Evolutionary conservation across 495 filamentous ascomycete genomes (phyloP).

Genomic region (Penicillium parvum): DNA sequence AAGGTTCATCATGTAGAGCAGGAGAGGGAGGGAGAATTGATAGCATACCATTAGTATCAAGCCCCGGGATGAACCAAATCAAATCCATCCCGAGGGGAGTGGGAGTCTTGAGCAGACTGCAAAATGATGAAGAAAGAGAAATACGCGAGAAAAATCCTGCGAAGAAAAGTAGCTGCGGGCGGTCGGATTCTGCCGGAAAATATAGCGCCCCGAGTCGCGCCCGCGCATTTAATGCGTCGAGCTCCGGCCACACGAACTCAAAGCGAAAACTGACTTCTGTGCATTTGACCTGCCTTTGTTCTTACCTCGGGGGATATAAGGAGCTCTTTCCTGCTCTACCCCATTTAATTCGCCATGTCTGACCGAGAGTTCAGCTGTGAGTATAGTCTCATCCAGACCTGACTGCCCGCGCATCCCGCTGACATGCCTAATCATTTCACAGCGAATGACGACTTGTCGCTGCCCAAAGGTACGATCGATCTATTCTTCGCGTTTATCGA

Average conservation of each 20-base stretch:
- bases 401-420: constrained; percentile 20
- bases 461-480: constrained; percentile 76
- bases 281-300: too few relatives aligned
- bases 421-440: constrained; percentile 13
- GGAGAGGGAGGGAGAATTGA: constrained; percentile 11
- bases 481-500: background rate
- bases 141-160: constrained; percentile 22
- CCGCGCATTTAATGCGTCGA: constrained; percentile 10
- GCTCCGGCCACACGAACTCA: constrained; percentile 16
- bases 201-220: constrained; percentile 16
- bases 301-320: too few relatives aligned
- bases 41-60: constrained; percentile 38
- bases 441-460: constrained; percentile 89
- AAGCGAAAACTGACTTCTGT: too few relatives aligned
- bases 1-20: constrained; percentile 67
- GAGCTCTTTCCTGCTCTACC: background rate
- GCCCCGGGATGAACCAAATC: constrained; percentile 10
- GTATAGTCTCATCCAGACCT: constrained; percentile 30
- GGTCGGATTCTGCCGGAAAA: constrained; percentile 30
- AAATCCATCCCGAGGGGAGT: constrained; percentile 10
- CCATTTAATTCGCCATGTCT: constrained; percentile 59
- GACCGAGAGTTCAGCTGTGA: constrained; percentile 82
- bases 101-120: background rate
- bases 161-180: constrained; percentile 28
- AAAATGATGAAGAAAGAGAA: constrained; percentile 20